These are phyloP conservation scores for Endotrypanum monterogeii DNA, from an alignment of 208 protist genomes.

Conservation along the genomic window DNA sequence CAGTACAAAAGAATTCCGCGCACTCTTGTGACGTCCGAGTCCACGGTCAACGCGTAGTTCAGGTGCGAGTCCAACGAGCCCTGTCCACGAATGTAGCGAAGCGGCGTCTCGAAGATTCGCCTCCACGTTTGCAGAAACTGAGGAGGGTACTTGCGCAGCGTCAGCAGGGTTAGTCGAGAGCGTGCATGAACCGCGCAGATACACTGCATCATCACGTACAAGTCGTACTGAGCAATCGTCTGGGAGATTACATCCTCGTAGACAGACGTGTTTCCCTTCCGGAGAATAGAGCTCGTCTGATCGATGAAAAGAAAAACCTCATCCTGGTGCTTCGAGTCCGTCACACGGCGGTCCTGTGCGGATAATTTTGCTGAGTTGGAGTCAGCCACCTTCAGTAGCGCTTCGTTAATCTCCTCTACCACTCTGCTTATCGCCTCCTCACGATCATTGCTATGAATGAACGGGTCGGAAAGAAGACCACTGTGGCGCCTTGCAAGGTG, in stretches of 20 bases:
- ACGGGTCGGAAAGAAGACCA: slow-evolving; percentile 25
- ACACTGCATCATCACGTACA: slow-evolving; percentile 88
- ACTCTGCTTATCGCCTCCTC: slow-evolving; percentile 19
- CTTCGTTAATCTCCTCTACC: slow-evolving; percentile 45
- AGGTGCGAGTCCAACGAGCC: slow-evolving; percentile 82
- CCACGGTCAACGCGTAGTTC: slow-evolving; percentile 68
- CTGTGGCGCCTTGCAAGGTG: slow-evolving; percentile 29
- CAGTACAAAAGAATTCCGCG: slow-evolving; percentile 88
- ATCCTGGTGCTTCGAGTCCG: slow-evolving; percentile 16
- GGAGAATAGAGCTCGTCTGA: slow-evolving; percentile 77
- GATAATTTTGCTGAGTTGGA: slow-evolving; percentile 22
- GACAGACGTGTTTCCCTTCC: slow-evolving; percentile 61
- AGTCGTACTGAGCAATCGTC: slow-evolving; percentile 73
- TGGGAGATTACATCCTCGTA: slow-evolving; percentile 88
- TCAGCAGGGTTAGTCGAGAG: slow-evolving; percentile 73
- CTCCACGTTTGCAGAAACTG: slow-evolving; percentile 73
- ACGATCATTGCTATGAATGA: slow-evolving; percentile 15
- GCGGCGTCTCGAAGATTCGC: slow-evolving; percentile 56
- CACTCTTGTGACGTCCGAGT: slow-evolving; percentile 44
- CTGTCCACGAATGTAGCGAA: slow-evolving; percentile 82
- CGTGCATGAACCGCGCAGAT: slow-evolving; percentile 71
- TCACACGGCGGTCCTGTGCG: slow-evolving; percentile 20
- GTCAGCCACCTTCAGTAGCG: slow-evolving; percentile 48
- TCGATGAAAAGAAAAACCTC: slow-evolving; percentile 90
- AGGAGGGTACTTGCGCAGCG: slow-evolving; percentile 52